Conservation (phyloP, 2,329 filamentous ascomycete genomes). For the Penicillium sp. region DNA sequence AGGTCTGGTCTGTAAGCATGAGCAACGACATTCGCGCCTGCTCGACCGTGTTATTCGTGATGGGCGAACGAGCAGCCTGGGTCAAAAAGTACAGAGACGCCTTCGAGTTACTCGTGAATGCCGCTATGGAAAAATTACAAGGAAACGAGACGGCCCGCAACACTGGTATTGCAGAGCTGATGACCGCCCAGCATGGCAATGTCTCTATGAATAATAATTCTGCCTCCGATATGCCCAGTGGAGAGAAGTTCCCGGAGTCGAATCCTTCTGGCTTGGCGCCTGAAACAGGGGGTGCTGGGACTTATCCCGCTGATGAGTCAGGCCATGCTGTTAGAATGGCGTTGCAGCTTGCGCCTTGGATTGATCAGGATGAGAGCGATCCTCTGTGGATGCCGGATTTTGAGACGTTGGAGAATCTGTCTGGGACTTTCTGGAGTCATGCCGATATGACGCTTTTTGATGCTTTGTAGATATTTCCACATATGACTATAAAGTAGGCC, state of each 20-base stretch:
- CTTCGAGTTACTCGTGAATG: conserved; percentile 49
- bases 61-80: conserved; percentile 51
- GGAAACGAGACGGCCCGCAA: conserved; percentile 36
- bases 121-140: conserved; percentile 49
- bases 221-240: conserved; percentile 16
- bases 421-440: conserved; percentile 29
- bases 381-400: conserved; percentile 44
- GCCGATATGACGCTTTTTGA: conserved; percentile 31
- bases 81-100: conserved; percentile 51
- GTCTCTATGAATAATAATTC: conserved; percentile 7
- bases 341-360: conserved; percentile 41
- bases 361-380: conserved; percentile 36
- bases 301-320: conserved; percentile 22
- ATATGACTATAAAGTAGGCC: too few relatives aligned
- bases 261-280: conserved; percentile 11
- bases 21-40: conserved; percentile 53
- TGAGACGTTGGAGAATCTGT: conserved; percentile 35
- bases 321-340: conserved; percentile 41
- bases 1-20: conserved; percentile 50
- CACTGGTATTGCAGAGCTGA: conserved; percentile 41
- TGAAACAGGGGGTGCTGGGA: conserved; percentile 4
- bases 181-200: conserved; percentile 36
- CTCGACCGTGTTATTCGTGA: conserved; percentile 51
- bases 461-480: neutral
- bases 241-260: conserved; percentile 14